Percentiles rank a stretch among this genome's conserved stretches.
These are phyloP conservation scores for Fusarium nematophilum DNA, from an alignment of 2,329 filamentous ascomycete species.

Conservation along the genomic window DNA sequence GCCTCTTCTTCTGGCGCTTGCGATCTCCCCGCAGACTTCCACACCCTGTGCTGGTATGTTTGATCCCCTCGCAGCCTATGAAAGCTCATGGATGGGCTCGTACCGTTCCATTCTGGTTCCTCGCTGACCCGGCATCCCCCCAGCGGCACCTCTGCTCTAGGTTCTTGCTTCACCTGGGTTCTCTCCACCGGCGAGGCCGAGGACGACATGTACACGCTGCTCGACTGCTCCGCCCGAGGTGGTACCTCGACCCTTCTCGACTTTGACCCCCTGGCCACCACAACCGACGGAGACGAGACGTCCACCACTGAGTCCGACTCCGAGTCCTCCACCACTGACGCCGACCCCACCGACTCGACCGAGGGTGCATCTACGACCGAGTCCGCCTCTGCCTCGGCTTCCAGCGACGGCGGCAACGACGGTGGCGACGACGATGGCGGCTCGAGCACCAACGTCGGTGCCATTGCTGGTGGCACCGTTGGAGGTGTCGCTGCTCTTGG, in stretches of 20 bases:
- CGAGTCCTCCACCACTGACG: background rate
- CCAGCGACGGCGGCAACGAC: constrained; percentile 46
- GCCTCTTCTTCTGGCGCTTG: constrained; percentile 42
- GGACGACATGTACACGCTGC: constrained; percentile 36
- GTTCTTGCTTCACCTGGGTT: constrained; percentile 47
- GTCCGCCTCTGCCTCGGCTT: constrained; percentile 4
- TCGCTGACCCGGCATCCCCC: constrained; percentile 16
- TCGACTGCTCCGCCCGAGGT: constrained; percentile 41
- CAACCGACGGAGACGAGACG: constrained; percentile 3
- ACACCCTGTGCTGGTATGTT: constrained; percentile 52
- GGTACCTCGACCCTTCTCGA: constrained; percentile 46
- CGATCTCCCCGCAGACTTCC: constrained; percentile 43
- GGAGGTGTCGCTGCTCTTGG: constrained; percentile 57
- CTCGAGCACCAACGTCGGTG: constrained; percentile 49
- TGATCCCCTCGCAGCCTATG: background rate
- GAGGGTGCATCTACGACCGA: too few relatives aligned
- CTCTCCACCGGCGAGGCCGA: constrained; percentile 37
- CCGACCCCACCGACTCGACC: constrained; percentile 16
- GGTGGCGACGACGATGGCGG: constrained; percentile 29
- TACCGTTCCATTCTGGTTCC: background rate
- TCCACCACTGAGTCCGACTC: constrained; percentile 19
- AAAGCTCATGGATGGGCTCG: background rate
- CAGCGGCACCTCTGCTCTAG: constrained; percentile 24
- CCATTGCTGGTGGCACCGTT: constrained; percentile 60
- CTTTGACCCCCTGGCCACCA: constrained; percentile 44